Evolutionary conservation across 768 basidiomycete species (phyloP).

Genomic region (Hortiboletus flavorubellus): DNA sequence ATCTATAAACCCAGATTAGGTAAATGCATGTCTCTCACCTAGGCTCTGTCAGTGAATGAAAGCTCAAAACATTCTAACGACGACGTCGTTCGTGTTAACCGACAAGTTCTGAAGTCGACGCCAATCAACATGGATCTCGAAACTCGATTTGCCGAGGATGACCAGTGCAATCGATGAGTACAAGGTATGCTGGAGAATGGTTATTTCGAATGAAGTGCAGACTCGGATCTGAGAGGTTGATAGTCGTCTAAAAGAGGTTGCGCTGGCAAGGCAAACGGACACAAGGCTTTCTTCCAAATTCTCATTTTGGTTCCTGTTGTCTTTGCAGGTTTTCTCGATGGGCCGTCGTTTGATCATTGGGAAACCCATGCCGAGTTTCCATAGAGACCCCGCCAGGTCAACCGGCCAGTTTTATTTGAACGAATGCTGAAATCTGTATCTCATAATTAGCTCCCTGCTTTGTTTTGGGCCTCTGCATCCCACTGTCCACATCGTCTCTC

Average conservation of each 20-base stretch:
- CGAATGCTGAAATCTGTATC: neutral
- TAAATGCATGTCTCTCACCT: no score
- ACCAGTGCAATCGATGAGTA: neutral
- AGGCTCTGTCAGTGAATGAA: no score
- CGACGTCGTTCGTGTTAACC: no score
- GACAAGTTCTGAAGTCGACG: neutral
- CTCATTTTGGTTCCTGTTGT: slow-evolving; percentile 12
- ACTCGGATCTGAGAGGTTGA: neutral
- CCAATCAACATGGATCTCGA: neutral
- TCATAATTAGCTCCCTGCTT: neutral
- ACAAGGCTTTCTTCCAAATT: slow-evolving; percentile 9
- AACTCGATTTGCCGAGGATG: neutral
- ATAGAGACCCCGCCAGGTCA: slow-evolving; percentile 13
- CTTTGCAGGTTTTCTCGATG: neutral
- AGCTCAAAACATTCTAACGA: no score
- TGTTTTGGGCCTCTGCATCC: neutral
- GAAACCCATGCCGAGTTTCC: slow-evolving; percentile 10
- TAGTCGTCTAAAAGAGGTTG: no score
- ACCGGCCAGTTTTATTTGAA: neutral
- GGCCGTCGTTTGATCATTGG: neutral
- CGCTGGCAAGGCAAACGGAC: no score
- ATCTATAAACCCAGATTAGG: no score
- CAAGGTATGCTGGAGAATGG: neutral
- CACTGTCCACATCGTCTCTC: neutral
- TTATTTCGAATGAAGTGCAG: neutral